A percentile compares a stretch with the other conserved stretches of the same genome.
phyloP scores from a whole-genome alignment of 1,284 basidiomycete genomes.

The Malassezia nana region DNA sequence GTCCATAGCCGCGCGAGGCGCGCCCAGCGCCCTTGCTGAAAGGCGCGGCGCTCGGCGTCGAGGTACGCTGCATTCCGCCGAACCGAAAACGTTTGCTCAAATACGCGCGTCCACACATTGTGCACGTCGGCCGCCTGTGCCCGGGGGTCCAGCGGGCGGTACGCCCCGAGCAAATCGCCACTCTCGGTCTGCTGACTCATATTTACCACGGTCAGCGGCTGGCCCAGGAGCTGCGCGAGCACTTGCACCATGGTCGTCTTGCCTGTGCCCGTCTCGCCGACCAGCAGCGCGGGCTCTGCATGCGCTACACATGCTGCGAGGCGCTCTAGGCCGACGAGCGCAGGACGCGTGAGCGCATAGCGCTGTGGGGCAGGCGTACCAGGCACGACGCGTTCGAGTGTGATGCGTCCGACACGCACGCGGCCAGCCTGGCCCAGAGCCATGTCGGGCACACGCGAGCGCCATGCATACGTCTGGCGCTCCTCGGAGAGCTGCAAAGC shows the following conservation, averaged over 20 bases:
- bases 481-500: conserved; percentile 33
- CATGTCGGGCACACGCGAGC: conserved; percentile 32
- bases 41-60: conserved; percentile 70
- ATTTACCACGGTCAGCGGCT: conserved; percentile 77
- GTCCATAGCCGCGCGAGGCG: conserved; percentile 73
- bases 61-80: conserved; percentile 83
- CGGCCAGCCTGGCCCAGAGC: conserved; percentile 8
- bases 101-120: conserved; percentile 68
- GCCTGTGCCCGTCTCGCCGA: conserved; percentile 96
- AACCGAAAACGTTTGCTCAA: conserved; percentile 76
- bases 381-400: background rate
- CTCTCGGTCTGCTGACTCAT: conserved; percentile 94
- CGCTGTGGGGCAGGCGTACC: conserved; percentile 27
- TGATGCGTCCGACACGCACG: conserved; percentile 14
- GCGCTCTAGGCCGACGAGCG: conserved; percentile 67
- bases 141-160: conserved; percentile 72
- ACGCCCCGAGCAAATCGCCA: conserved; percentile 84
- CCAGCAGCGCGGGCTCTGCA: conserved; percentile 76
- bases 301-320: conserved; percentile 66
- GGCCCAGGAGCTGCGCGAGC: conserved; percentile 67
- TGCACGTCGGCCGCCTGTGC: conserved; percentile 68
- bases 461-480: conserved; percentile 31
- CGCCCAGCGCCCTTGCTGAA: conserved; percentile 74
- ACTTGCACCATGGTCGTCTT: conserved; percentile 90
- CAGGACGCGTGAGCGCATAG: conserved; percentile 84